Percentiles rank a stretch among this genome's conserved stretches.
Evolutionary conservation across 1,284 basidiomycete genomes (phyloP).

Genomic region (Irpex lacteus): DNA sequence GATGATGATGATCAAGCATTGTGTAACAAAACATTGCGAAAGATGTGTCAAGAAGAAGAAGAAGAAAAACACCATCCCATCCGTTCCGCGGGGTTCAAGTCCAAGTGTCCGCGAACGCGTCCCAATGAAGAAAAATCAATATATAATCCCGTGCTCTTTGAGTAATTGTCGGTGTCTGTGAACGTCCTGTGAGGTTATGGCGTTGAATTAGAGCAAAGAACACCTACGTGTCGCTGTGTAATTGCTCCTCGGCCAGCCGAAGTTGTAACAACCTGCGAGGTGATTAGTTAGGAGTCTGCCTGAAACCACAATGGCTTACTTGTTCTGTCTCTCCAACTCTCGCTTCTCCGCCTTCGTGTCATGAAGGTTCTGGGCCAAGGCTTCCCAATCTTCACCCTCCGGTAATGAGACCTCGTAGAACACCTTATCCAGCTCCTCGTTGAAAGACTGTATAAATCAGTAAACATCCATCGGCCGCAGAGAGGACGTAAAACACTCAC

Average conservation of each 20-base stretch:
- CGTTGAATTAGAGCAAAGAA: neutral
- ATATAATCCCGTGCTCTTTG: neutral
- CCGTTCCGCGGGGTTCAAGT: neutral
- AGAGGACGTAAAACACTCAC: constrained; percentile 40
- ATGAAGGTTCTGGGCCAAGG: constrained; percentile 70
- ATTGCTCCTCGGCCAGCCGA: constrained; percentile 67
- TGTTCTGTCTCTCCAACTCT: constrained; percentile 70
- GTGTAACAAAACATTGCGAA: too few relatives aligned
- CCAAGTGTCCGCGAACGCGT: neutral
- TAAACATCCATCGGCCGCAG: constrained; percentile 8
- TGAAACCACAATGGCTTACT: constrained; percentile 36
- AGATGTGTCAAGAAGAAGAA: neutral
- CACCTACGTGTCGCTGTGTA: constrained; percentile 78
- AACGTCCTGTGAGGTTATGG: neutral
- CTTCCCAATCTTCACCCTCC: constrained; percentile 73
- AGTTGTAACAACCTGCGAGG: constrained; percentile 61
- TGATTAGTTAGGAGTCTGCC: neutral
- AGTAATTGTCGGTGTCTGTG: constrained; percentile 27
- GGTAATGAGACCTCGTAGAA: constrained; percentile 79
- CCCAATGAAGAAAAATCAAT: neutral
- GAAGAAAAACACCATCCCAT: neutral
- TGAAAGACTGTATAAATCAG: constrained; percentile 68
- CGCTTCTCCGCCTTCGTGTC: constrained; percentile 77
- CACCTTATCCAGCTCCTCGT: constrained; percentile 88
- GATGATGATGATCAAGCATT: too few relatives aligned